Conservation (phyloP, 306 rosid species). For the Aeschynomene evenia region DNA sequence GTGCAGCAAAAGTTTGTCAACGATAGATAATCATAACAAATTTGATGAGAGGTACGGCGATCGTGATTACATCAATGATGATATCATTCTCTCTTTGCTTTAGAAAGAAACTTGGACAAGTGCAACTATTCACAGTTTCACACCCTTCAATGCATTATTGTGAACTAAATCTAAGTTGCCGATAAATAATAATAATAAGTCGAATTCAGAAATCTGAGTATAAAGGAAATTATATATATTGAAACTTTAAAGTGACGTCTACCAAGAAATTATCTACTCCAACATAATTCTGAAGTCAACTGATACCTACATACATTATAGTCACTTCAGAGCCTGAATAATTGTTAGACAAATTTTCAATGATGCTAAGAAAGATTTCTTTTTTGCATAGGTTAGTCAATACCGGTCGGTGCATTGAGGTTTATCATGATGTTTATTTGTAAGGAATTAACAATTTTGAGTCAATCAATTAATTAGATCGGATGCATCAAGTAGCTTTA, state of each 20-base stretch:
- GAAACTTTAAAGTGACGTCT: constrained; percentile 33
- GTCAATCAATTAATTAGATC: not conserved
- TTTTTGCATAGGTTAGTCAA: no score
- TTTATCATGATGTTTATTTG: not conserved
- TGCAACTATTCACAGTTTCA: not conserved
- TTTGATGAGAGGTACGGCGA: constrained; percentile 19
- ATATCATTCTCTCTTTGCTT: constrained; percentile 22
- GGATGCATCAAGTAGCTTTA: constrained; percentile 1
- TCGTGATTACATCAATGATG: constrained; percentile 36
- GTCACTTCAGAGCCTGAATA: constrained; percentile 19
- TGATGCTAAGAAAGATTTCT: not conserved
- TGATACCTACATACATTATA: not conserved
- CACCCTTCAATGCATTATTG: no score
- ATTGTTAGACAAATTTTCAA: constrained; percentile 8
- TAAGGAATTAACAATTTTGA: constrained; percentile 2
- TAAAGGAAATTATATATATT: constrained; percentile 21
- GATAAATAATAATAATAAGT: constrained; percentile 7
- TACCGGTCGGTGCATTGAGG: not conserved
- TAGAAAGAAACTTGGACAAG: constrained; percentile 3
- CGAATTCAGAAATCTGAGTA: not conserved
- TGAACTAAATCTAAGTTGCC: not conserved
- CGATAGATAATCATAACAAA: not conserved
- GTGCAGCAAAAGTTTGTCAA: constrained; percentile 5
- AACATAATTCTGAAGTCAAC: constrained; percentile 30
- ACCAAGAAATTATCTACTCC: not conserved